A percentile compares a stretch with the other conserved stretches of the same genome.
phyloP scores from a whole-genome alignment of 225 moss, liverwort and hornwort genomes.

The Antitrichia curtipendula region DNA sequence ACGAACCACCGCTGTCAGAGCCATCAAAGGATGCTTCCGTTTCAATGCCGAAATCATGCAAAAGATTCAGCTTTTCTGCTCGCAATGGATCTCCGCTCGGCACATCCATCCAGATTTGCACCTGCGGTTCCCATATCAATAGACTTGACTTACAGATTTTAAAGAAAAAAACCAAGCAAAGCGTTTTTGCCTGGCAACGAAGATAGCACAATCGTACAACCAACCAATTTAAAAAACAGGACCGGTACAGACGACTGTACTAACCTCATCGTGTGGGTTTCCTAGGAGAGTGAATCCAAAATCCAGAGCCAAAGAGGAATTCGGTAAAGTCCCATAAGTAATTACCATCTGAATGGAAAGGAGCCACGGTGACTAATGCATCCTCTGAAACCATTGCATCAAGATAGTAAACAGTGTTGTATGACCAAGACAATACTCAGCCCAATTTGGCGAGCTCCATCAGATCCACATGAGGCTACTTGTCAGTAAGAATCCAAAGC shows the following conservation, averaged over 20 bases:
- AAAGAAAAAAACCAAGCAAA: not conserved
- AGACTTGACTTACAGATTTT: not conserved
- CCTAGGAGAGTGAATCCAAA: conserved; percentile 27
- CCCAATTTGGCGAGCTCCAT: not conserved
- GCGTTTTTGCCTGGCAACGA: not conserved
- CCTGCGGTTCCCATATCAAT: conserved; percentile 3
- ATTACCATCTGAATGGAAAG: conserved; percentile 27
- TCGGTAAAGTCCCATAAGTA: conserved; percentile 31
- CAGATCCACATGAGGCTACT: not conserved
- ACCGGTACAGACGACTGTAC: not conserved
- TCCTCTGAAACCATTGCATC: not conserved
- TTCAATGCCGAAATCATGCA: conserved; percentile 19
- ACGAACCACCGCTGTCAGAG: conserved; percentile 29
- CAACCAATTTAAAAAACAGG: not conserved
- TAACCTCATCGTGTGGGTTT: conserved; percentile 39
- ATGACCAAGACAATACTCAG: not conserved
- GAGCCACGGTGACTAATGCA: not conserved
- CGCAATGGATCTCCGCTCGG: conserved; percentile 22
- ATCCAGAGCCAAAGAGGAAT: conserved; percentile 32
- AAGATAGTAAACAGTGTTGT: not conserved
- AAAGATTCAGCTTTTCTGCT: conserved; percentile 23
- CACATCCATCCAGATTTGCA: conserved; percentile 43
- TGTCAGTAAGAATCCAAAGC: not conserved
- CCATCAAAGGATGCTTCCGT: conserved; percentile 13
- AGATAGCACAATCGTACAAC: not conserved